Evolutionary conservation across 2,329 filamentous ascomycete genomes (phyloP), one percentile per base, ranked within the genome.

Genomic region (Calonectria honghensis): DNA sequence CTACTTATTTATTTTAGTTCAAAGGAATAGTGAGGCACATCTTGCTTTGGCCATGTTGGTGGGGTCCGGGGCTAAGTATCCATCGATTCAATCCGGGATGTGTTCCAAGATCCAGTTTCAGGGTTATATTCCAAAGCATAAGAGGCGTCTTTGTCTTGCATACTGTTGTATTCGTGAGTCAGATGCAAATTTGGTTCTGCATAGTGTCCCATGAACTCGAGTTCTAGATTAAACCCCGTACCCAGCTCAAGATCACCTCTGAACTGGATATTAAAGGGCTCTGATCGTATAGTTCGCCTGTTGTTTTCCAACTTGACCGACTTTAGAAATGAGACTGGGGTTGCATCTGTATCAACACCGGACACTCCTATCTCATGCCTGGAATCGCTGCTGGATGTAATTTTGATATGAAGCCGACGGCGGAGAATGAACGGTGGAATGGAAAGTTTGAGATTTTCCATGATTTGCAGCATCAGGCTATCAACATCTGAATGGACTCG

Each of bases 141-240:
- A 3, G 75, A 31, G 1, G 35, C 54, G 13, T 70, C 65, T 2
- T 0, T 0, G 13, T 29, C 68, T 1, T 52, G 35, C 0, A 64
- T 41, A 0, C 2, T 29, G 0, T 63, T 31, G 2, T 75, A 31
- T 7, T 29, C 20, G 4, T 78, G 78, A 0, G 59, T 61, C 0
- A 80, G 16, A 3, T 61, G 10, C 1, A 88, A 63, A 48, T 85
- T 85, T 0, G 86, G 87, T 75, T 89, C 87, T 2, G 83, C 82
- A 37, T 88, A 89, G 67, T 89, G 83, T 0, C 87, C 86, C 85
- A 89, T 89, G 13, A 89, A 88, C 74, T 88, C 84, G 4, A 89
- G 77, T 29, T 86, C 84, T 0, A 88, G 76, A n/a, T 82, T 84
- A 27, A 87, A 65, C 4, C 79, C 37, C 4, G 77, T 75, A 0